These are phyloP conservation scores for Ascochyta fabae DNA, from an alignment of 2,329 filamentous ascomycete species.

Conservation along the genomic window DNA sequence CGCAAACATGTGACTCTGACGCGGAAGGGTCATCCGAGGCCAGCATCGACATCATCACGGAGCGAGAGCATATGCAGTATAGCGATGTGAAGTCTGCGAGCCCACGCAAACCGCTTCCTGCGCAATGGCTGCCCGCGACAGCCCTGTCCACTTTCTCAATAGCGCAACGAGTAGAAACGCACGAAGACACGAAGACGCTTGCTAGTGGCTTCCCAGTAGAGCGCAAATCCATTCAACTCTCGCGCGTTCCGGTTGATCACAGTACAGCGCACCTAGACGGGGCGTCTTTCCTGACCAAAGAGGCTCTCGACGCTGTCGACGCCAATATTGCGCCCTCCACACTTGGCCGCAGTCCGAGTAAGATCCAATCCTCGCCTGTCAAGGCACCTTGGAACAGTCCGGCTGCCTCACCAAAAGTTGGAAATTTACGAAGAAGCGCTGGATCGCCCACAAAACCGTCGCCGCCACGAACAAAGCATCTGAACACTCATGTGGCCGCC, in stretches of 20 bases:
- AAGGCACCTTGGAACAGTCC: constrained; percentile 33
- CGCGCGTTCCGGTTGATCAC: constrained; percentile 27
- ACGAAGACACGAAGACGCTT: constrained; percentile 25
- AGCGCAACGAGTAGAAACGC: constrained; percentile 31
- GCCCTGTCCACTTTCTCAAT: constrained; percentile 29
- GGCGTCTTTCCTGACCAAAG: constrained; percentile 38
- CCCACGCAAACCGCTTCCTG: constrained; percentile 37
- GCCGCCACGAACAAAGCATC: constrained; percentile 19
- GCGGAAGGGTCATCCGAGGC: constrained; percentile 5
- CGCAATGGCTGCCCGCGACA: constrained; percentile 29
- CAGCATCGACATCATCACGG: neutral
- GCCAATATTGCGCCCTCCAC: constrained; percentile 23
- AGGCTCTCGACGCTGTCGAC: constrained; percentile 32
- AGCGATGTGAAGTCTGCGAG: constrained; percentile 13
- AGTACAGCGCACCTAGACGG: constrained; percentile 19
- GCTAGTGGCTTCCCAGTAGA: constrained; percentile 21
- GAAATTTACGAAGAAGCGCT: constrained; percentile 17
- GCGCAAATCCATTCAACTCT: constrained; percentile 23
- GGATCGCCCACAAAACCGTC: constrained; percentile 26
- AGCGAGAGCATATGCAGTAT: neutral
- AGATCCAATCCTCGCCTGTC: constrained; percentile 19
- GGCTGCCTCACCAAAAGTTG: constrained; percentile 19
- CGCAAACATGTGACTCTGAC: constrained; percentile 8
- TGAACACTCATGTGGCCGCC: neutral
- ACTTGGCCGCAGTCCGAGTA: constrained; percentile 18